phyloP scores from a whole-genome alignment of 2,329 filamentous ascomycete species.

The Botryotinia narcissicola region DNA sequence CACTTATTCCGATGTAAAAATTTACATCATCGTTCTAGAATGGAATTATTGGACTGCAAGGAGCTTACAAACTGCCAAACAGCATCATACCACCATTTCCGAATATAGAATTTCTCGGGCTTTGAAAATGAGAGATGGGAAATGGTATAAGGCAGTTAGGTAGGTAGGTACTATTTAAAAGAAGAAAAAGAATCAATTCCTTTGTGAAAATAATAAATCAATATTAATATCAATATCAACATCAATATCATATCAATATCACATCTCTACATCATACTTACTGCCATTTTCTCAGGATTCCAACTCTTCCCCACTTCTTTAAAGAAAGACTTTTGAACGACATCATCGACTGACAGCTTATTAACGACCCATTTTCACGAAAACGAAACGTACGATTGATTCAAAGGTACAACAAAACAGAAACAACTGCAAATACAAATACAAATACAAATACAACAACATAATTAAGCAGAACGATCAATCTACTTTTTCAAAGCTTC shows the following conservation, averaged over 20 bases:
- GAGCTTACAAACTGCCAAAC: not conserved
- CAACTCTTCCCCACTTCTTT: not conserved
- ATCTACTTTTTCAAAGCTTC: not conserved
- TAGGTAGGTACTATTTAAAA: not conserved
- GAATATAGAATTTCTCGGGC: not conserved
- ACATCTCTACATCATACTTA: not conserved
- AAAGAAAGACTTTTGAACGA: not conserved
- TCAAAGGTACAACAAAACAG: too few relatives aligned
- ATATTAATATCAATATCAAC: not conserved
- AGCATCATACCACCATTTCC: not conserved
- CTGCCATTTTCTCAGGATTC: not conserved
- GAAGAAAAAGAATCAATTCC: not conserved
- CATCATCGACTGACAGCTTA: conserved; percentile 11
- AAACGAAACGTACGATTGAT: not conserved
- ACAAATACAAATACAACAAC: not conserved
- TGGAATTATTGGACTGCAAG: not conserved
- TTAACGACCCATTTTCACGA: not conserved
- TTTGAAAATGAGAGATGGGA: not conserved
- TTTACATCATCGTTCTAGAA: not conserved
- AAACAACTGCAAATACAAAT: not conserved
- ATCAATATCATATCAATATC: not conserved
- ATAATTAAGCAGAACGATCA: not conserved
- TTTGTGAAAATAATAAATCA: not conserved
- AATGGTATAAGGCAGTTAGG: not conserved
- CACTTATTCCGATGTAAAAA: too few relatives aligned